Evolutionary conservation across 2,329 filamentous ascomycete species (phyloP), one percentile per base, ranked within the genome.

Genomic region (Lecanicillium sp.): DNA sequence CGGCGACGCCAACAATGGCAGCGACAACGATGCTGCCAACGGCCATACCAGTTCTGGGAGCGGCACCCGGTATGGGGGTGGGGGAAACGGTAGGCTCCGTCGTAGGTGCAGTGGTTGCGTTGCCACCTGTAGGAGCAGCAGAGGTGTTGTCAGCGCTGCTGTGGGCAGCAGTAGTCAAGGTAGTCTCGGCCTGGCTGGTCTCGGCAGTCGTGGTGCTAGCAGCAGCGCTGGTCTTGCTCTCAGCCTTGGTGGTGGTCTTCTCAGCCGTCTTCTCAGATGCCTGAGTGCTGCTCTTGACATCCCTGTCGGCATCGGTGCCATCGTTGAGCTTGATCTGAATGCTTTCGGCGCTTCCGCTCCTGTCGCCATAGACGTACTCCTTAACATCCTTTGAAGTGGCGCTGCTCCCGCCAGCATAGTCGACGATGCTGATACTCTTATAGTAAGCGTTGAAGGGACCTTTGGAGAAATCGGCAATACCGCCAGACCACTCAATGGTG

Each of bases 401-500:
- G 37, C 61, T 60, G 39, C 58, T 54, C 46, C 68, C 68, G 55
- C 73, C 72, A 53, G 64, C 64, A 59, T 71, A 74, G 62, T 79
- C 73, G 49, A 60, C 54, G 45, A 79, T 69, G 46, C 57, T 67
- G 49, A 78, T 56, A 53, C 61, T 67, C 65, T 75, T 65, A 71
- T 78, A 78, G 65, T 71, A 70, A 51, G 64, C 74, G 39, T 59
- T 53, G 62, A 73, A 76, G 42, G 74, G 74, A 43, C 58, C 71
- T 49, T 72, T 47, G 47, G 49, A 50, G 54, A 74, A 77, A 55
- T 76, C 59, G 48, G 73, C 51, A 54, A 80, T 79, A 44, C 83
- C 83, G 47, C 81, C 82, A 41, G 77, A 75, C 79, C 79, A 83
- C 44, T 74, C 50, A 44, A 88, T 83, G 28, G 87, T 92, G 44